phyloP scores from a whole-genome alignment of 805 yeast genomes.

The Candida fluviatilis region DNA sequence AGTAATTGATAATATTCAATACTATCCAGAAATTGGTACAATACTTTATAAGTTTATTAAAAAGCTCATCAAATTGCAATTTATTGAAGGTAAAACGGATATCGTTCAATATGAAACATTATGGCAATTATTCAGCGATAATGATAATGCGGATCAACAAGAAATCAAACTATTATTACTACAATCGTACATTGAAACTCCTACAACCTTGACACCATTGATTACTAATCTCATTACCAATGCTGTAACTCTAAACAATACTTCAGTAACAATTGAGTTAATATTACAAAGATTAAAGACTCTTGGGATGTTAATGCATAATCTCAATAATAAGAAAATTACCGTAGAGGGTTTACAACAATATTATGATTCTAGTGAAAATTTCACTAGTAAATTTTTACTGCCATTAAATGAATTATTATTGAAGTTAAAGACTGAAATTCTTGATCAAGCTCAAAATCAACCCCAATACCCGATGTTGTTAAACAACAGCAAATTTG shows the following conservation, averaged over 20 bases:
- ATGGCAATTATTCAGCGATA: slow-evolving; percentile 10
- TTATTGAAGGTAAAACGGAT: slow-evolving; percentile 5
- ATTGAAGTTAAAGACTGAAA: slow-evolving; percentile 6
- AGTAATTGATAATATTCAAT: slow-evolving; percentile 29
- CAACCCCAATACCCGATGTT: slow-evolving; percentile 13
- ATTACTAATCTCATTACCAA: not conserved
- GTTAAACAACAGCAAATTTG: slow-evolving; percentile 28
- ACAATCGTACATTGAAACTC: slow-evolving; percentile 12
- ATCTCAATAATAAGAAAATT: slow-evolving; percentile 4
- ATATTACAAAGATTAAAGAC: slow-evolving; percentile 15
- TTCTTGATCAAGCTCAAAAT: not conserved
- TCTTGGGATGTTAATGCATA: slow-evolving; percentile 16
- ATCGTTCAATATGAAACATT: not conserved
- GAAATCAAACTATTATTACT: slow-evolving; percentile 21
- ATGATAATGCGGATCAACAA: slow-evolving; percentile 9
- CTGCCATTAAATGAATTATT: slow-evolving; percentile 5
- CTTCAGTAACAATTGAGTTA: not conserved
- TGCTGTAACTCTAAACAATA: not conserved
- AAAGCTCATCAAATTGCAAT: slow-evolving; percentile 19
- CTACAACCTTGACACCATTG: not conserved
- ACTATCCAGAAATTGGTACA: slow-evolving; percentile 29
- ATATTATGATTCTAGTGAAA: not conserved
- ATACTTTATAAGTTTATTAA: slow-evolving; percentile 25
- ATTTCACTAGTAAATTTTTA: not conserved
- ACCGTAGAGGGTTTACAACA: not conserved